Base-by-base conservation (phyloP, 495 filamentous ascomycete genomes). In the Annulohypoxylon stygium region DNA sequence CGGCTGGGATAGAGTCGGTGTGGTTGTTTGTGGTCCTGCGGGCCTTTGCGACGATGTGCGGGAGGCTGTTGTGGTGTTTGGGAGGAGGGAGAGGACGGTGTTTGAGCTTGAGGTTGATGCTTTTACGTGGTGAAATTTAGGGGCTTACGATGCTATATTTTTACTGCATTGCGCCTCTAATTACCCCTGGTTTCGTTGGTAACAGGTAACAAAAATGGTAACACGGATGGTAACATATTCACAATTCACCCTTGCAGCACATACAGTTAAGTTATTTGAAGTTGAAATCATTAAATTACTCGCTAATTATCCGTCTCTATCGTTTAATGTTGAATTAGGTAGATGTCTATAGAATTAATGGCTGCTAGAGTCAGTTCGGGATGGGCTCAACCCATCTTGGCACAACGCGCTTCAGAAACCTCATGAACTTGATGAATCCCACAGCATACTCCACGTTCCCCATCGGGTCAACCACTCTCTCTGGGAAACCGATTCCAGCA, bases 361-460 rank as follows among this genome's bases (percentile, higher is more conserved):
- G 30, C 30, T 48, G 37, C 3, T 8, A 12, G 30, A 9, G 11
- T 45, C 34, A 63, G 43, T 63, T 63, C 0, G 18, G 14, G n/a
- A 33, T 63, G 45, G 43, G 12, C 30, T 37, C 41, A 37, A 74
- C 37, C 87, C 87, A 89, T 20, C 76, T 66, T 30, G 86, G 85
- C 14, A 78, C 70, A 25, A 88, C 87, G 69, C 80, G 81, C 75
- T 88, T 87, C 61, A 89, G 73, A 71, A 84, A 90, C 64, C 83
- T 87, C 88, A 90, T 89, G 73, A 90, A 90, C 81, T 90, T 90
- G 55, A 79, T 87, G 76, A 90, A 87, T 0, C 88, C 88, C 41
- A 90, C 88, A 6, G 87, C 86, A 79, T 84, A 82, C 78, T 90
- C 88, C 11, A 87, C 86, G 80, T 89, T 90, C 4, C 88, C 88